A percentile compares a stretch with the other conserved stretches of the same genome.
These are phyloP conservation scores for Xylaria grammica DNA, from an alignment of 495 filamentous ascomycete genomes.

Conservation along the genomic window DNA sequence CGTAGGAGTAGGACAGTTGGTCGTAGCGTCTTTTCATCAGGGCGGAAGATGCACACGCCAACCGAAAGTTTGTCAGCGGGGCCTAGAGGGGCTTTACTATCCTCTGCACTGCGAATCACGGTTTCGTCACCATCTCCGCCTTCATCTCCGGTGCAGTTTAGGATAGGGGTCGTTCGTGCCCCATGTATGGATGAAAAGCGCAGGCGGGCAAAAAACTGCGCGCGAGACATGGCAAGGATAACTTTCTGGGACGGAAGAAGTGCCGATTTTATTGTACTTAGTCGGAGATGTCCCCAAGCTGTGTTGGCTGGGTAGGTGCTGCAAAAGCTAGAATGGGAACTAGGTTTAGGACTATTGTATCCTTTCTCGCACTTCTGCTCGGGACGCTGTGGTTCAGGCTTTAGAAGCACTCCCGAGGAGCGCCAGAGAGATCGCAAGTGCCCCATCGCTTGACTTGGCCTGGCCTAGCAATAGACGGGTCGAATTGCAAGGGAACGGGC, in stretches of 20 bases:
- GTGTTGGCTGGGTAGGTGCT: neutral
- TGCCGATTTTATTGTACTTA: conserved; percentile 21
- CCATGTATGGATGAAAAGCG: neutral
- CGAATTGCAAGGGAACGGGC: neutral
- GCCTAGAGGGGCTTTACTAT: conserved; percentile 5
- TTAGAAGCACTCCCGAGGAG: neutral
- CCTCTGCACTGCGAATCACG: neutral
- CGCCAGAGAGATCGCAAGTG: neutral
- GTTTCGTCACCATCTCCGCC: neutral
- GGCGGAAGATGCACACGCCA: conserved; percentile 37
- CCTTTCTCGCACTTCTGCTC: neutral
- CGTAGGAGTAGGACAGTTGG: conserved; percentile 32
- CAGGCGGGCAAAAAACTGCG: conserved; percentile 30
- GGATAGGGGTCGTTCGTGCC: neutral
- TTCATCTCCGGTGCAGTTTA: neutral
- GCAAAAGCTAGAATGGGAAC: neutral
- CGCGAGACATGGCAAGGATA: conserved; percentile 36
- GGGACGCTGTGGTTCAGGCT: neutral
- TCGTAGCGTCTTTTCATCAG: conserved; percentile 27
- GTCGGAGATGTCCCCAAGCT: neutral
- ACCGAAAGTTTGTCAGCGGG: conserved; percentile 31
- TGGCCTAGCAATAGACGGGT: neutral
- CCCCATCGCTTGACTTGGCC: neutral
- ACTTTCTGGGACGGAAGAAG: conserved; percentile 33
- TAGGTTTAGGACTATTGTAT: neutral